These are phyloP conservation scores for Aspergillus nomiae DNA, from an alignment of 2,329 filamentous ascomycete genomes.

Conservation along the genomic window DNA sequence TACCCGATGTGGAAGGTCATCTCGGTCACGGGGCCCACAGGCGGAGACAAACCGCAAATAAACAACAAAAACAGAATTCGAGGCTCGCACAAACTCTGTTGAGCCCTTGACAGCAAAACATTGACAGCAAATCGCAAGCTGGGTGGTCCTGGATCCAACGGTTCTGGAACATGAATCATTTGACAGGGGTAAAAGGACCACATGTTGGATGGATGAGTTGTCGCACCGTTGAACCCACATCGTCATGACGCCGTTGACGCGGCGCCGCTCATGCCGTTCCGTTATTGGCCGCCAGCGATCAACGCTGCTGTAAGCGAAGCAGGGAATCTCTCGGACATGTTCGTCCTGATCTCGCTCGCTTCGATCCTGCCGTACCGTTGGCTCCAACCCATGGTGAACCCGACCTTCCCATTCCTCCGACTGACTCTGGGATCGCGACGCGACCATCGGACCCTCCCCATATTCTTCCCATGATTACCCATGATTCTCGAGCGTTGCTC, in stretches of 20 bases:
- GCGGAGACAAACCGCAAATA: neutral
- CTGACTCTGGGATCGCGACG: slow-evolving; percentile 1
- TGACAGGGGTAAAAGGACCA: neutral
- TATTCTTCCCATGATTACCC: slow-evolving; percentile 23
- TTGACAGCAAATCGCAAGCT: neutral
- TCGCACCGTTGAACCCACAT: neutral
- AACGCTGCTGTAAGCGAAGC: slow-evolving; percentile 18
- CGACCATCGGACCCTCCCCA: slow-evolving; percentile 10
- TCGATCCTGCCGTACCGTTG: slow-evolving; percentile 32
- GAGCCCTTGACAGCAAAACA: too few species aligned
- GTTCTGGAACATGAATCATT: neutral
- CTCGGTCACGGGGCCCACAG: neutral
- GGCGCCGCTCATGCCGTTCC: neutral
- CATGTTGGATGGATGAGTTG: neutral
- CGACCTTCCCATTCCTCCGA: slow-evolving; percentile 4
- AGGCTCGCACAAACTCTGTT: too few species aligned
- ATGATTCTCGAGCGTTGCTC: slow-evolving; percentile 24
- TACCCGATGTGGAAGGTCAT: neutral
- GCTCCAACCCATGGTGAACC: slow-evolving; percentile 20
- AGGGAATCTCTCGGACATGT: slow-evolving; percentile 32
- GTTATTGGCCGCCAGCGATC: slow-evolving; percentile 6
- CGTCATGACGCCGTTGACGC: neutral
- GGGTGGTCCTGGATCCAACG: neutral
- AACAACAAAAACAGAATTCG: neutral
- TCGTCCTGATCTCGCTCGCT: slow-evolving; percentile 31